phyloP scores from a whole-genome alignment of 2,329 filamentous ascomycete genomes.

The Aureobasidium zeae region DNA sequence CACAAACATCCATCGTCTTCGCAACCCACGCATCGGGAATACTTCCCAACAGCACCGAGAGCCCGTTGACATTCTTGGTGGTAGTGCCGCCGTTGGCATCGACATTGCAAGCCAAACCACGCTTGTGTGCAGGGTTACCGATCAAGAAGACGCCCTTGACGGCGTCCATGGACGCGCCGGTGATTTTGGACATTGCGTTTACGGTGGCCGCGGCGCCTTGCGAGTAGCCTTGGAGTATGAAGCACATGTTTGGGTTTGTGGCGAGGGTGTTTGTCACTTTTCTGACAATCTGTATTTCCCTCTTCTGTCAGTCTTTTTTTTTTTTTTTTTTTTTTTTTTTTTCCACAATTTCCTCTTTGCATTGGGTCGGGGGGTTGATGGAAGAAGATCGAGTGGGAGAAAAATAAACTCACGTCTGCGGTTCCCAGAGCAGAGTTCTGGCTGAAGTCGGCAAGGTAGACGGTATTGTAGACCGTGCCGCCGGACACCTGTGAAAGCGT shows the following conservation, averaged over 20 bases:
- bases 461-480: conserved; percentile 29
- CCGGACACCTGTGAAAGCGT: conserved; percentile 24
- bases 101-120: conserved; percentile 29
- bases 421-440: conserved; percentile 27
- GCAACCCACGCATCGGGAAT: conserved; percentile 28
- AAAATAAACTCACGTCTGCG: conserved; percentile 20
- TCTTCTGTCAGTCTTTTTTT: too few species aligned
- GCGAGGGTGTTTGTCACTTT: conserved; percentile 24
- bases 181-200: conserved; percentile 27
- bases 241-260: conserved; percentile 26
- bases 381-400: neutral
- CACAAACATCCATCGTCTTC: conserved; percentile 32
- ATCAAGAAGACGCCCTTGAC: conserved; percentile 32
- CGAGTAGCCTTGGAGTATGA: conserved; percentile 32
- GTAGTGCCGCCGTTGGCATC: conserved; percentile 29
- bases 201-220: conserved; percentile 31
- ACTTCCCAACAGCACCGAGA: conserved; percentile 18
- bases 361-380: too few species aligned
- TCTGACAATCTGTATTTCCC: conserved; percentile 25
- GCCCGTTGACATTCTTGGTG: conserved; percentile 27
- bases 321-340: too few species aligned
- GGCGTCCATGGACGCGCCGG: conserved; percentile 27
- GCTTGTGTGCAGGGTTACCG: conserved; percentile 29
- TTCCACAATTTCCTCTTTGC: too few species aligned
- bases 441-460: conserved; percentile 26